Base-by-base conservation (phyloP, 352 stramenopile genomes). In the Phytophthora fragariaefolia region DNA sequence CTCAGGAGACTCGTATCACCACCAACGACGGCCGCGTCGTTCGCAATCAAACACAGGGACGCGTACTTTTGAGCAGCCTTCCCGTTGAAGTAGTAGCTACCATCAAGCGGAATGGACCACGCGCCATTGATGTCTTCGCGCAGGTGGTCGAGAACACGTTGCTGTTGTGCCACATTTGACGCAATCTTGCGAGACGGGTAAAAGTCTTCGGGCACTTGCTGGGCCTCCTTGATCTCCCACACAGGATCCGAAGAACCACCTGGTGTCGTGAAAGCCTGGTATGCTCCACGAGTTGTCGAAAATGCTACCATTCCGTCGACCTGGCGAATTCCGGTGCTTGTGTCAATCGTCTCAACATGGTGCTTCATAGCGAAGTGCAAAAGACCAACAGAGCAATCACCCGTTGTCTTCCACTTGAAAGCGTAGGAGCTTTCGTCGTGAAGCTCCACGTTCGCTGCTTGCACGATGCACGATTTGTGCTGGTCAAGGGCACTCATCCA, bases 11-110 rank as follows among this genome's bases (percentile, higher is more conserved):
- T 66, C 51, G 69, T 74, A 61, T 85, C 75, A 7, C 23, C 42
- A 4, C 78, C 78, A 1, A 83, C 73, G 52, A 87, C 51, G 2
- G 58, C 63, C 2, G 58, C 26, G 32, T 90, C 81, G 51, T 76
- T 80, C 4, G 81, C 81, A 51, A 90, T 84, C 36, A 90, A 66
- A 63, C 81, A 90, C 38, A 90, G 63, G 26, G 69, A 84, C 3
- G 81, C 79, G 57, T 86, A 86, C 67, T 88, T 88, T 27, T 88
- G 81, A 3, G 72, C 79, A 13, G 71, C 63, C 46, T 90, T 90
- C 26, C 81, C 81, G 55, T 86, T 88, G 62, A 84, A 90, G 67
- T 90, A 90, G 62, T 83, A 90, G 67, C 79, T 88, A 40, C 81
- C 81, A 26, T 73, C 70, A 4, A 76, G 23, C n/a, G 77, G 76